phyloP scores from a whole-genome alignment of 768 basidiomycete genomes.

The Boletus coccyginus region DNA sequence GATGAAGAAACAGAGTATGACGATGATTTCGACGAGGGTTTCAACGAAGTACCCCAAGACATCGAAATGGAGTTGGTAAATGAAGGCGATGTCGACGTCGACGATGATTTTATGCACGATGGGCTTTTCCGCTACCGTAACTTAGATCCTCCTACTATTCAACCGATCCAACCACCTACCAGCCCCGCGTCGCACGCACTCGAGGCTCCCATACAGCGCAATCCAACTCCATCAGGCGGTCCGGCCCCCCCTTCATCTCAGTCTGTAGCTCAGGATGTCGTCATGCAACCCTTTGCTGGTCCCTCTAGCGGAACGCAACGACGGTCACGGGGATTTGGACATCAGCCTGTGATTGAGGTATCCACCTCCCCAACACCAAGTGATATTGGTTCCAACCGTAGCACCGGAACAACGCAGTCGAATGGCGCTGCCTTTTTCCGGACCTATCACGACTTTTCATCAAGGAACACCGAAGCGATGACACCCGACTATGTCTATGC shows the following conservation, averaged over 20 bases:
- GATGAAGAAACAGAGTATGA: slow-evolving; percentile 70
- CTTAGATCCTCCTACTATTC: slow-evolving; percentile 9
- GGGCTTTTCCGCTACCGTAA: slow-evolving; percentile 28
- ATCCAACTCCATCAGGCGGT: slow-evolving; percentile 18
- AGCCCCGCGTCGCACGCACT: slow-evolving; percentile 12
- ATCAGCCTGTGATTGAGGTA: slow-evolving; percentile 60
- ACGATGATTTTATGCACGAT: slow-evolving; percentile 43
- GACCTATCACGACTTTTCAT: slow-evolving; percentile 48
- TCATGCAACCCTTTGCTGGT: slow-evolving; percentile 34
- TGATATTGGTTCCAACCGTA: slow-evolving; percentile 57
- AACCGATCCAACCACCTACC: slow-evolving; percentile 11
- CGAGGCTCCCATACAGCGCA: slow-evolving; percentile 32
- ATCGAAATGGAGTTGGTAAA: slow-evolving; percentile 35
- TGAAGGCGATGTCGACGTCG: slow-evolving; percentile 42
- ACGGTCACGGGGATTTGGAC: slow-evolving; percentile 42
- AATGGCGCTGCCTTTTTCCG: slow-evolving; percentile 62
- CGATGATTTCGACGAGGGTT: slow-evolving; percentile 39
- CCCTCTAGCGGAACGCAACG: slow-evolving; percentile 39
- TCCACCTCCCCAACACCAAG: slow-evolving; percentile 59
- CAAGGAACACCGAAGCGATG: slow-evolving; percentile 50
- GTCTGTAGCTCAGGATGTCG: slow-evolving; percentile 20
- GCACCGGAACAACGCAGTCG: slow-evolving; percentile 49
- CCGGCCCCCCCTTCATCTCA: slow-evolving; percentile 5
- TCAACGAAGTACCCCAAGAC: slow-evolving; percentile 29
- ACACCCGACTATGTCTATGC: slow-evolving; percentile 75